Evolutionary conservation across 495 filamentous ascomycete genomes (phyloP).

Genomic region (Neurospora terricola): DNA sequence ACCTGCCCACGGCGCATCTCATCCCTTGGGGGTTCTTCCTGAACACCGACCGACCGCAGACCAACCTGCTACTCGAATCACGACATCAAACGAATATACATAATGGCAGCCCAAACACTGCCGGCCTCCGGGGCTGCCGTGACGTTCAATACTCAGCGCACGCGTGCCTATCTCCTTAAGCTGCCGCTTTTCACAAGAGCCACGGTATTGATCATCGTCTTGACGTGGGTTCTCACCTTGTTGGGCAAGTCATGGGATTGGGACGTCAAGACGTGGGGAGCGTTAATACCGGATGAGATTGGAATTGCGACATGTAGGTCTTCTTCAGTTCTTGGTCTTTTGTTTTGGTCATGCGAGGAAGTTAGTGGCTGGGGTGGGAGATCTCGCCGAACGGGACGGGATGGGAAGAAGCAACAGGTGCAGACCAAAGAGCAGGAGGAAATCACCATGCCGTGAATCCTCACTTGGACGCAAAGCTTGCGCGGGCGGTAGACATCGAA

Average conservation of each 20-base stretch:
- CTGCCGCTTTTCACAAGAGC: conserved; percentile 80
- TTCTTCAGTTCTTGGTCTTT: neutral
- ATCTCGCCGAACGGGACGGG: neutral
- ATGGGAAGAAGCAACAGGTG: neutral
- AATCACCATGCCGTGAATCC: neutral
- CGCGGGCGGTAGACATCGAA: neutral
- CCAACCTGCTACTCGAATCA: neutral
- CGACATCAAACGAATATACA: neutral
- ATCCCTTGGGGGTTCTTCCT: neutral
- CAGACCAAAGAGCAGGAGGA: neutral
- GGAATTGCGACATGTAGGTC: conserved; percentile 63
- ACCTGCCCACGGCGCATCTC: neutral
- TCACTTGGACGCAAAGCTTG: neutral
- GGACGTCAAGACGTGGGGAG: conserved; percentile 63
- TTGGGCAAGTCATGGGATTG: conserved; percentile 42
- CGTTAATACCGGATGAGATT: conserved; percentile 67
- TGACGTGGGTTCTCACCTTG: conserved; percentile 56
- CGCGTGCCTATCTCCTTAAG: conserved; percentile 61
- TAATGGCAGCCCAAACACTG: conserved; percentile 10
- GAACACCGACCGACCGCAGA: neutral
- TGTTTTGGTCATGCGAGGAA: neutral
- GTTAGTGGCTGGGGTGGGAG: neutral
- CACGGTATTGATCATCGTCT: conserved; percentile 56
- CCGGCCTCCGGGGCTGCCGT: neutral
- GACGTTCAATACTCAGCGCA: conserved; percentile 31